These are phyloP conservation scores for Globisporangium nagaii DNA, from an alignment of 352 stramenopile genomes.

Conservation along the genomic window DNA sequence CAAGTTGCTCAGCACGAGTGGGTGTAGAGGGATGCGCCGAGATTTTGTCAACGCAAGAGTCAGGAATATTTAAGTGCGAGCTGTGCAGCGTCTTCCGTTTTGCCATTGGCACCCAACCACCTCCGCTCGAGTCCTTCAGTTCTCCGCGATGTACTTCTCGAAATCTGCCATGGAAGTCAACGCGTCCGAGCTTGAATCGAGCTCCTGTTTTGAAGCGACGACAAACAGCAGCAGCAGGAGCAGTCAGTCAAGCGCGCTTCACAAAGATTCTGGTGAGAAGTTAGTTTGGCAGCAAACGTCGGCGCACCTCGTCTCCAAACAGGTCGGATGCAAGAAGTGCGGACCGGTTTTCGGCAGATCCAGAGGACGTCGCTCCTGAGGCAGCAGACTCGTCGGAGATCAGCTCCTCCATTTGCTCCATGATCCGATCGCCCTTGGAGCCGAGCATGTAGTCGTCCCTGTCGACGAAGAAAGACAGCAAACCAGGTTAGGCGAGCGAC, in stretches of 20 bases:
- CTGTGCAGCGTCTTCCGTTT: background rate
- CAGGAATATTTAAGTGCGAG: conserved; percentile 6
- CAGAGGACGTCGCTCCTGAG: background rate
- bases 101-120: background rate
- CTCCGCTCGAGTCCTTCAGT: conserved; percentile 14
- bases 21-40: conserved; percentile 36
- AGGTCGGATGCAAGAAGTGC: background rate
- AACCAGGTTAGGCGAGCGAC: background rate
- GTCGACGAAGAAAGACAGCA: background rate
- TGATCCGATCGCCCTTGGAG: conserved; percentile 32
- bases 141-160: conserved; percentile 44
- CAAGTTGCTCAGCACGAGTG: conserved; percentile 55
- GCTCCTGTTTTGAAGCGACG: background rate
- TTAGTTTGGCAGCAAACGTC: too few relatives aligned
- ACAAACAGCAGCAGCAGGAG: too few relatives aligned
- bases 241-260: background rate
- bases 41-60: background rate
- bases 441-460: conserved; percentile 52
- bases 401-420: conserved; percentile 44
- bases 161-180: conserved; percentile 35
- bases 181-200: background rate
- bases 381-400: conserved; percentile 7
- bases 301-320: conserved; percentile 1
- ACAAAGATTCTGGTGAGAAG: too few relatives aligned
- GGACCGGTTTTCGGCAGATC: background rate